Evolutionary conservation across 1,139 yeast species (phyloP), one percentile per base, ranked within the genome.

Genomic region (Tardiomyces digboiensis): DNA sequence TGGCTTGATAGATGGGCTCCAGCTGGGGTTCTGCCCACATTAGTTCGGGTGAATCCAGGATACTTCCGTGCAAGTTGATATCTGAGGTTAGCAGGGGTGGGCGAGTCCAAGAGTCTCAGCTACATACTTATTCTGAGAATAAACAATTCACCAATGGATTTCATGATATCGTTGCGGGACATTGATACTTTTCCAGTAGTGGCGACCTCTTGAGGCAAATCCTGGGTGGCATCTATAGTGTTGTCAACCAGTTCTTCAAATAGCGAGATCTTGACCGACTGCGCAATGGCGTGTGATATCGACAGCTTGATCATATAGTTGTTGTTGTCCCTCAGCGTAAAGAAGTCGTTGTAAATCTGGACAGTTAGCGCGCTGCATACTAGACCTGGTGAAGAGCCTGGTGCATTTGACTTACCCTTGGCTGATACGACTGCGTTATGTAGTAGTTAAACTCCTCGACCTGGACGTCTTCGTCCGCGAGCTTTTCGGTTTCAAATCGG

Each of bases 21-120:
- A 91, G 70, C 57, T 89, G 96, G 1, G 98, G 98, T 59, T 91
- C 97, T 0, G 96, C 81, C 98, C 98, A 91, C 96, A 91, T 88
- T 47, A 91, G 76, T 61, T 91, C 97, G 0, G 98, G 98, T 1
- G 95, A 85, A 61, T 91, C 98, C 50, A 91, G 69, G 19, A 91
- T 93, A 2, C 97, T 87, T 1, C 97, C 97, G 65, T 91, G 97
- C 49, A 91, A 70, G 59, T 91, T 91, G 52, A 88, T 86, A 8
- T 26, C 33, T 26, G 10, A 16, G 12, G 10, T 26, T 44, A 60
- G 53, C 22, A 29, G 33, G 21, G 21, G 19, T n/a, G n/a, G 19
- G 4, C 12, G 18, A 39, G n/a, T 21, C 19, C 3, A 10, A 19
- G 44, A 7, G 12, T n/a, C 10, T 22, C 10, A 22, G 26, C 7